phyloP scores from a whole-genome alignment of 345 rosid species.

The Dimocarpus longan region DNA sequence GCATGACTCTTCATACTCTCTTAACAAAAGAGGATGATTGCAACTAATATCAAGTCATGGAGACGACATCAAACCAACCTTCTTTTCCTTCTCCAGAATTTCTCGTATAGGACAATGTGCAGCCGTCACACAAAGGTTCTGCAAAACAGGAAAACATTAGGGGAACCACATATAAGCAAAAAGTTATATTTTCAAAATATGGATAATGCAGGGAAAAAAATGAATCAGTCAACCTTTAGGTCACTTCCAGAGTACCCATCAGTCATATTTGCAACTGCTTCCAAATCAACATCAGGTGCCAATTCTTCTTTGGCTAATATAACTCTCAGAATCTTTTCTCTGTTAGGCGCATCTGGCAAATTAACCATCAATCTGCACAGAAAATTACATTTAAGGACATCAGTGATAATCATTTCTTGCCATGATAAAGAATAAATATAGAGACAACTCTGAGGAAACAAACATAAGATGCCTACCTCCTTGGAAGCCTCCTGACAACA shows the following conservation, averaged over 20 bases:
- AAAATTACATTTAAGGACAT: constrained; percentile 5
- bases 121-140: constrained; percentile 94
- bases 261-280: constrained; percentile 85
- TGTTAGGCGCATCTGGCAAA: constrained; percentile 83
- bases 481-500: constrained; percentile 94
- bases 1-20: not conserved
- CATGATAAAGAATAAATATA: not conserved
- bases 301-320: constrained; percentile 91
- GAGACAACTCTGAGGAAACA: not conserved
- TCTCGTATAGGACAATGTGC: constrained; percentile 98
- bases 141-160: constrained; percentile 20
- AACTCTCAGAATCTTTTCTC: constrained; percentile 81
- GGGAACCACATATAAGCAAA: not conserved
- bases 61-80: constrained; percentile 54
- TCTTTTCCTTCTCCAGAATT: constrained; percentile 86
- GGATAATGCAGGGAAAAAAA: not conserved
- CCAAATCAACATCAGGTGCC: constrained; percentile 68
- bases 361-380: constrained; percentile 87
- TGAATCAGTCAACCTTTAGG: constrained; percentile 60
- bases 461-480: constrained; percentile 53
- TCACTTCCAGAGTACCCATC: constrained; percentile 99
- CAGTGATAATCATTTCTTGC: not conserved
- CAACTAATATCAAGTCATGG: not conserved
- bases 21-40: constrained; percentile 6
- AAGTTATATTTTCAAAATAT: constrained; percentile 6